Conservation (phyloP, 805 yeast genomes). For the Hanseniaspora jakobsenii region DNA sequence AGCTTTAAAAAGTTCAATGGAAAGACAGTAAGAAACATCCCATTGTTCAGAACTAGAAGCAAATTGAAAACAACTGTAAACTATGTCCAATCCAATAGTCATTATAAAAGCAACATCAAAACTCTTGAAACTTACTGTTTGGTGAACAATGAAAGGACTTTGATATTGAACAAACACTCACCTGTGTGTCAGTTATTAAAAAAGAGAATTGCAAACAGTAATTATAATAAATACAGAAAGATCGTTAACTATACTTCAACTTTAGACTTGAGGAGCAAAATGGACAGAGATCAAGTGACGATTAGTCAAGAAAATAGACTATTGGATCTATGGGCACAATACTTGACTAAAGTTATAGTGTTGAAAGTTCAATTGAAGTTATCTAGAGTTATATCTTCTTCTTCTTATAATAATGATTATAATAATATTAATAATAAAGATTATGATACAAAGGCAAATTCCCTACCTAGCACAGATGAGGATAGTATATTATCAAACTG, state of each 20-base stretch:
- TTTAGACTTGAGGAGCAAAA: conserved; percentile 4
- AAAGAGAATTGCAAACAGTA: neutral
- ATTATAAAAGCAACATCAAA: neutral
- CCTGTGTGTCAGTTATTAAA: neutral
- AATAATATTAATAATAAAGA: no score
- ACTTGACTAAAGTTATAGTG: conserved; percentile 1
- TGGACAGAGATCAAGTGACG: conserved; percentile 1
- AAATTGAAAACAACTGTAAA: neutral
- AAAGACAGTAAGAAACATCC: conserved; percentile 2
- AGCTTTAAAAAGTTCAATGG: neutral
- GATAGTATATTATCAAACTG: no score
- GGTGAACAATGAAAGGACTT: conserved; percentile 1
- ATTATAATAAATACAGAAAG: neutral
- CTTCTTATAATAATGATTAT: no score
- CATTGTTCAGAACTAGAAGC: conserved; percentile 7
- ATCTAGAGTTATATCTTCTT: no score
- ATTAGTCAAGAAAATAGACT: neutral
- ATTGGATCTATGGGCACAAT: neutral
- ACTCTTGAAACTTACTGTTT: neutral
- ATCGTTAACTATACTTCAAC: conserved; percentile 10
- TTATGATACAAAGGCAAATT: neutral
- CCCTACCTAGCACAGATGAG: neutral
- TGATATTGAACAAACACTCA: neutral
- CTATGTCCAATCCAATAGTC: neutral
- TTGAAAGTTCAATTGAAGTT: neutral